A percentile compares a stretch with the other conserved stretches of the same genome.
Conservation (phyloP, 2,329 filamentous ascomycete species). For the Ceratocystis smalleyi region DNA sequence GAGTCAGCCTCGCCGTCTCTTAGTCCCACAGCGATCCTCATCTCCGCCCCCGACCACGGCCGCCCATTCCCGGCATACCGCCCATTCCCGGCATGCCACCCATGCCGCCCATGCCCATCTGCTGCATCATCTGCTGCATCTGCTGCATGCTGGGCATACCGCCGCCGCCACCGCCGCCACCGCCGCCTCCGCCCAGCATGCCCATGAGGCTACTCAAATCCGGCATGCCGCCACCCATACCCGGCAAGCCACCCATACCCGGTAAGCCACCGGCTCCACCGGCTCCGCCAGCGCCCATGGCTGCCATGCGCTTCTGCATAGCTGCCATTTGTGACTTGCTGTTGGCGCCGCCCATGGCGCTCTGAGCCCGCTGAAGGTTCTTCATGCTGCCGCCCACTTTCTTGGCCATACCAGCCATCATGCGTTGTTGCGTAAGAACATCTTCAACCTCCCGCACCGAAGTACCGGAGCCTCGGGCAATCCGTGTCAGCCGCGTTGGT, state of each 20-base stretch:
- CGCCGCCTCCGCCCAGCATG: conserved; percentile 66
- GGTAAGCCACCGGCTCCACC: conserved; percentile 41
- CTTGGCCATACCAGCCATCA: conserved; percentile 99
- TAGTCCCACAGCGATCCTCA: background rate
- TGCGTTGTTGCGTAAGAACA: conserved; percentile 87
- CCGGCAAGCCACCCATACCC: conserved; percentile 72
- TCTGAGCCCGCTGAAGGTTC: conserved; percentile 89
- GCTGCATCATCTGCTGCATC: conserved; percentile 67
- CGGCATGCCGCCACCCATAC: conserved; percentile 54
- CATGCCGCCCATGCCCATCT: conserved; percentile 44
- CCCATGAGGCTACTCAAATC: conserved; percentile 82
- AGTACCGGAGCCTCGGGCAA: conserved; percentile 80
- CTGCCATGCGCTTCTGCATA: conserved; percentile 96
- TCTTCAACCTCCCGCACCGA: conserved; percentile 89
- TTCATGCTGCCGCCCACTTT: conserved; percentile 97
- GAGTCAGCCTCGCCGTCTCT: too few relatives aligned
- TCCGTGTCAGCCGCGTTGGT: conserved; percentile 79
- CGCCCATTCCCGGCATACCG: conserved; percentile 19
- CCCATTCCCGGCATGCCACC: conserved; percentile 25
- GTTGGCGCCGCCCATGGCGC: conserved; percentile 78
- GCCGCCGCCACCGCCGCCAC: conserved; percentile 36
- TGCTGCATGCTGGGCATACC: conserved; percentile 60
- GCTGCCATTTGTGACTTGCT: conserved; percentile 73
- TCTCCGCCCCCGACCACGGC: conserved; percentile 17
- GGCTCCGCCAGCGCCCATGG: conserved; percentile 66